Evolutionary conservation across 257 asterid species (phyloP), one percentile per base, ranked within the genome.

Genomic region (Parsonsia alboflavescens): DNA sequence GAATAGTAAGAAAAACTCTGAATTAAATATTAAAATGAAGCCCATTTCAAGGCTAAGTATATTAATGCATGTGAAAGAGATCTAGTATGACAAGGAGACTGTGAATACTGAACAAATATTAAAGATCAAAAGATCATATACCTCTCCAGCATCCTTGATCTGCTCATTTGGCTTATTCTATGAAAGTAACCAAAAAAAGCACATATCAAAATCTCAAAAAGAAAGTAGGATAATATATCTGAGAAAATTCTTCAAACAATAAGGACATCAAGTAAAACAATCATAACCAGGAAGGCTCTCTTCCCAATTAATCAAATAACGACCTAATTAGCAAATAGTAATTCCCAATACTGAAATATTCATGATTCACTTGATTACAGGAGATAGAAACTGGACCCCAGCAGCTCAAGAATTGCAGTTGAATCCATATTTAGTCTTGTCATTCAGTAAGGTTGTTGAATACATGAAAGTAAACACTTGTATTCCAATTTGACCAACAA

Each of bases 71-170:
- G 24, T 63, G 24, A 33, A 7, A 7, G 39, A 36, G 0, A 33
- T 63, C 46, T 41, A 63, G 45, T 28, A 17, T 36, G 69, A 36
- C 10, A 17, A 36, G 7, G 26, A n/a, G 13, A 48, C 33, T 2
- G 52, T 7, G 6, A 39, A 15, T 41, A 10, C 53, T 57, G 44
- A 75, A 16, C 4, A 48, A 13, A 33, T 61, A 9, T 57, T 19
- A 59, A 77, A 59, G 73, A 53, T n/a, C 72, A 66, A 74, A 68
- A 24, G 24, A 68, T 44, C n/a, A 24, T 66, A 65, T 78, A 91
- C 97, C 94, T 84, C 90, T 72, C 52, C 84, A 57, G 28, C 39
- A 69, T 81, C 91, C 86, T 76, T 78, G 82, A 75, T 72, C 83
- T 71, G 82, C 73, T 53, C 74, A 24, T 45, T 76, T 36, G 62